Evolutionary conservation across 208 protist species (phyloP).

Genomic region (Angomonas ambiguus): DNA sequence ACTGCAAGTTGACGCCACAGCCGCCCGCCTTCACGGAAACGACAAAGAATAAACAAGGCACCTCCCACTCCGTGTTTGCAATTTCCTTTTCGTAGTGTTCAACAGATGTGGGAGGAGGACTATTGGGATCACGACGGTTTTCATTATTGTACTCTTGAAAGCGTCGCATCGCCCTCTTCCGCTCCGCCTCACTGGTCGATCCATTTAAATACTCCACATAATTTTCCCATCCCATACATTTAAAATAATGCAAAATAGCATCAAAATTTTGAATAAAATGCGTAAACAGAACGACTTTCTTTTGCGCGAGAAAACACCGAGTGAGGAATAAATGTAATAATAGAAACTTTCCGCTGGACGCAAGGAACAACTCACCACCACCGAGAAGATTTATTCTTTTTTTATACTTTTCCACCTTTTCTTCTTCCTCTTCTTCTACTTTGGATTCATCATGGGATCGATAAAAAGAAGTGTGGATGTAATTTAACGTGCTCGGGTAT

Average conservation of each 20-base stretch:
- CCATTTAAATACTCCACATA: conserved; percentile 59
- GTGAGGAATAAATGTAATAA: conserved; percentile 73
- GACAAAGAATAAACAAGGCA: conserved; percentile 90
- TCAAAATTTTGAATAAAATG: conserved; percentile 96
- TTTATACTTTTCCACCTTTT: not conserved
- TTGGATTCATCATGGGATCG: too few relatives aligned
- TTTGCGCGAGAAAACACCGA: conserved; percentile 29
- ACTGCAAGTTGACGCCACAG: conserved; percentile 96
- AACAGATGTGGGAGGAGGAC: too few relatives aligned
- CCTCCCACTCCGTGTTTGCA: not conserved
- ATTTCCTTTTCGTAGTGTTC: not conserved
- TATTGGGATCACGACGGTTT: too few relatives aligned
- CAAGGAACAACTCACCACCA: conserved; percentile 30
- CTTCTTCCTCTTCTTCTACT: conserved; percentile 24
- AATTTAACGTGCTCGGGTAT: not conserved
- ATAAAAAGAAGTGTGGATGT: too few relatives aligned
- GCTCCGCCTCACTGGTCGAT: conserved; percentile 41
- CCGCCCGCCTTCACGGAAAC: conserved; percentile 96
- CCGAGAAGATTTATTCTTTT: not conserved
- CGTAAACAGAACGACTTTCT: conserved; percentile 96
- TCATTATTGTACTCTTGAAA: conserved; percentile 77
- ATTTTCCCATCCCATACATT: conserved; percentile 36
- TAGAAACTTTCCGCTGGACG: conserved; percentile 92
- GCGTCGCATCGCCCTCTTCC: conserved; percentile 69
- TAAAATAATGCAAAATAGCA: conserved; percentile 89